Evolutionary conservation across 331 rosid genomes (phyloP), one percentile per base, ranked within the genome.

Genomic region (Rhamnella rubrinervis): DNA sequence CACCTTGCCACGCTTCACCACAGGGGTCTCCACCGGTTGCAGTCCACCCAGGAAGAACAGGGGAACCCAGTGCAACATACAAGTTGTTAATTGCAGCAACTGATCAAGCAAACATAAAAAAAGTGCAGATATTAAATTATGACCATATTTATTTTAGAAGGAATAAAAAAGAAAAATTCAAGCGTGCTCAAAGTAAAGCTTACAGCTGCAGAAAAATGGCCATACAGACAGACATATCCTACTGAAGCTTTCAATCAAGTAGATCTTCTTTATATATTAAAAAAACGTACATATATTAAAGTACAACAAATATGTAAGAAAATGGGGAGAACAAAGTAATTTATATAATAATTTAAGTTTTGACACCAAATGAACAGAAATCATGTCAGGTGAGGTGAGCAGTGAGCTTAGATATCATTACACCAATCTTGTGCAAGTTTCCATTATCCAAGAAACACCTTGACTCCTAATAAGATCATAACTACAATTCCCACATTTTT

Each of bases 1-100:
- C 85, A 19, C 98, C 98, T 76, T 93, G 98, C 98, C 97, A 93
- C 16, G 70, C 83, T 65, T 93, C 85, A 47, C 97, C 98, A 7
- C 98, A 93, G 0, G 98, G 98, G 79, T 93, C 98, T 72, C 95
- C 97, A 8, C 76, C 98, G 66, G 70, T 73, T 10, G 91, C 65
- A 68, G 84, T 84, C 98, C 98, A 93, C 77, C 93, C 92, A 26
- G 97, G 96, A 71, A 93, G 87, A 79, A 61, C 67, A 72, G 97
- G 98, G 53, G 76, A 78, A 59, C 93, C 93, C 73, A 88, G 79
- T 39, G 98, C 76, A 63, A 77, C 73, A 70, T 86, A 88, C 71
- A 93, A 80, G 69, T 73, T 67, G 75, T 87, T 88, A 49, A 93
- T 90, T 25, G 96, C 98, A 79, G 89, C 84, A 73, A 88, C 97